Conservation (phyloP, 2,329 filamentous ascomycete genomes). For the Botrytis cinerea region DNA sequence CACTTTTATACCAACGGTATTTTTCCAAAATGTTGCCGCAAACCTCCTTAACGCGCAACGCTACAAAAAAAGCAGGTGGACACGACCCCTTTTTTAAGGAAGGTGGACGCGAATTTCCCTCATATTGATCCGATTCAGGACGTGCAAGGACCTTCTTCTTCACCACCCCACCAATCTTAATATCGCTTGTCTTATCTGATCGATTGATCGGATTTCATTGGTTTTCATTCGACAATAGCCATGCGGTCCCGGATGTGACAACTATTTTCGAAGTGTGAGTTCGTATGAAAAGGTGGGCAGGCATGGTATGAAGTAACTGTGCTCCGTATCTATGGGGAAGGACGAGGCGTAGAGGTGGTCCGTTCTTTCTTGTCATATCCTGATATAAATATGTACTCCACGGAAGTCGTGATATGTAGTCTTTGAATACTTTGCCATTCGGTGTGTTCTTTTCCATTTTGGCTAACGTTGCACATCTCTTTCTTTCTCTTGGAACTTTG, state of each 20-base stretch:
- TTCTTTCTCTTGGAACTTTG: neutral
- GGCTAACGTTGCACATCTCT: neutral
- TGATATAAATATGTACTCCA: neutral
- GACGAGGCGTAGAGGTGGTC: neutral
- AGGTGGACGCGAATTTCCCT: constrained; percentile 1
- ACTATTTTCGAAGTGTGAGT: neutral
- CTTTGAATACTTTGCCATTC: neutral
- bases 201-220: neutral
- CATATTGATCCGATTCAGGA: neutral
- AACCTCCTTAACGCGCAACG: neutral
- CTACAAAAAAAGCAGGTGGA: constrained; percentile 1
- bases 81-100: neutral
- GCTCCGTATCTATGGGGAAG: neutral
- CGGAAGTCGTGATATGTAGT: neutral
- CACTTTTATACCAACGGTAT: neutral
- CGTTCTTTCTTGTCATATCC: neutral
- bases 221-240: neutral
- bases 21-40: neutral
- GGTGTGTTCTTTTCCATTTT: neutral
- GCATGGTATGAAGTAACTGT: neutral
- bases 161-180: neutral
- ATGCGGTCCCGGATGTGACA: neutral
- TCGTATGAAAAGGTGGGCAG: neutral
- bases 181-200: constrained; percentile 9
- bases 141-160: neutral